These are phyloP conservation scores for Parascedosporium putredinis DNA, from an alignment of 2,329 filamentous ascomycete species.

Conservation along the genomic window DNA sequence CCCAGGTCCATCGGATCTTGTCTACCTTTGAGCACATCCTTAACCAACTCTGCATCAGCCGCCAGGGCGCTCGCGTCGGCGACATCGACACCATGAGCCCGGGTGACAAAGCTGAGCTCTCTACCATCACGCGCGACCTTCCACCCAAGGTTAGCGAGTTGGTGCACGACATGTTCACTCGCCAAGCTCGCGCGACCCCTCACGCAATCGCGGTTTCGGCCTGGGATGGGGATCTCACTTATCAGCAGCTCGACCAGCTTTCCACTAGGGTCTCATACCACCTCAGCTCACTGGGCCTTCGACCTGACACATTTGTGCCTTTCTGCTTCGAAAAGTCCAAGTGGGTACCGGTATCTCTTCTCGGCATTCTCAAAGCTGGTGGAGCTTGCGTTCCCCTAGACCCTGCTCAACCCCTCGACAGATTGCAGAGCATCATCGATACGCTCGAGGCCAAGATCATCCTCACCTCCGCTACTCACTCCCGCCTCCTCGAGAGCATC, in stretches of 20 bases:
- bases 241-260: neutral
- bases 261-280: neutral
- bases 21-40: conserved; percentile 7
- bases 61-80: neutral
- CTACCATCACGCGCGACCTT: neutral
- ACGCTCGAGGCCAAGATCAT: conserved; percentile 6
- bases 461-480: neutral
- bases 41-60: conserved; percentile 7
- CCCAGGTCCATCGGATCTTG: neutral
- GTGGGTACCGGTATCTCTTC: conserved; percentile 14
- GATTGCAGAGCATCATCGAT: conserved; percentile 10
- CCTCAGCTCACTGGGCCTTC: neutral
- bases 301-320: neutral
- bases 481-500: neutral
- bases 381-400: conserved; percentile 13
- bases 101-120: neutral
- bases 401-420: conserved; percentile 9
- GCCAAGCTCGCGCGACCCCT: neutral
- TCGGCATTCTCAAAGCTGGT: conserved; percentile 14
- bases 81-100: conserved; percentile 3
- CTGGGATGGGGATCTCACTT: conserved; percentile 4
- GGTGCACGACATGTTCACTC: neutral
- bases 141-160: neutral
- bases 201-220: neutral
- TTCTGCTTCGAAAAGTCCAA: conserved; percentile 9